Percentiles rank a stretch among this genome's conserved stretches.
These are phyloP conservation scores for Monilinia vaccinii-corymbosi DNA, from an alignment of 2,329 filamentous ascomycete species.

Conservation along the genomic window DNA sequence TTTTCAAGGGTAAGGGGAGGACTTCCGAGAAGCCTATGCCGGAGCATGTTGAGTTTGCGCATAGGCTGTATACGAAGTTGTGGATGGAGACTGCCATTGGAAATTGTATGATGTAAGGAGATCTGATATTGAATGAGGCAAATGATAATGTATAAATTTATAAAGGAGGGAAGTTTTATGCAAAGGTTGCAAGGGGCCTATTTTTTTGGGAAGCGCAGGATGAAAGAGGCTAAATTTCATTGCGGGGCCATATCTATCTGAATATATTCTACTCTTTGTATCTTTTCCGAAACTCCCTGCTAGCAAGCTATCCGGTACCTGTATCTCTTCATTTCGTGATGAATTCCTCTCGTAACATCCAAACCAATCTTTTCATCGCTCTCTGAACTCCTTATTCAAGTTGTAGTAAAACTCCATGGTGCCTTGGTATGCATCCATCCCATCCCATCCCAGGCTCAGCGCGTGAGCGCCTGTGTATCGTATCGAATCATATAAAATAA, in stretches of 20 bases:
- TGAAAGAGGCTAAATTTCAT: neutral
- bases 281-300: neutral
- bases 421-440: neutral
- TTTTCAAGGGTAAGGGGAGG: slow-evolving; percentile 44
- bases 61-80: slow-evolving; percentile 47
- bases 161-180: neutral
- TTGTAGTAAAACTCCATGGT: neutral
- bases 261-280: neutral
- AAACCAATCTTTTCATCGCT: neutral
- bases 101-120: slow-evolving; percentile 18
- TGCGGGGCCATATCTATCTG: neutral
- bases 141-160: neutral
- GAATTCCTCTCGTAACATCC: neutral
- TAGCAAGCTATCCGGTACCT: neutral
- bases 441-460: neutral
- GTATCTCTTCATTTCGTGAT: neutral
- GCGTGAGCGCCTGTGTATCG: neutral
- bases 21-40: slow-evolving; percentile 36
- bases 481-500: neutral
- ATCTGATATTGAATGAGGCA: neutral
- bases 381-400: neutral
- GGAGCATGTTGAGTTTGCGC: slow-evolving; percentile 38
- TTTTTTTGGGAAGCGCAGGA: neutral
- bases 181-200: too few species aligned
- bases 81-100: slow-evolving; percentile 42